Evolutionary conservation across 1,284 basidiomycete species (phyloP).

Genomic region (Boletus mariae): DNA sequence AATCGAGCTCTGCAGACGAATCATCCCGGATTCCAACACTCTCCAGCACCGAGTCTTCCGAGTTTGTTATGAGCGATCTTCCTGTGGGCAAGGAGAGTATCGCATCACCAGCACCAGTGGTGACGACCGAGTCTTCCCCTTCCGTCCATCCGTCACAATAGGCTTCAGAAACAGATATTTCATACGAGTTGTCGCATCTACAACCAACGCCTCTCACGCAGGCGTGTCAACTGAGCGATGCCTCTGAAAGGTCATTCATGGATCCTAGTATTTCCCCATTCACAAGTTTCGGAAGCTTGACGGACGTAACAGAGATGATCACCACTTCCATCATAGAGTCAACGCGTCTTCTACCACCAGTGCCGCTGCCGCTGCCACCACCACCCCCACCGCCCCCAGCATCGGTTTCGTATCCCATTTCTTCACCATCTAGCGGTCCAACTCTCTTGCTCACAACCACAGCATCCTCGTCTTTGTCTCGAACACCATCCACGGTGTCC

Average conservation of each 20-base stretch:
- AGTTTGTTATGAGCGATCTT: conserved; percentile 23
- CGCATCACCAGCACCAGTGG: conserved; percentile 19
- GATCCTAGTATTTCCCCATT: conserved; percentile 45
- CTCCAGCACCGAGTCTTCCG: conserved; percentile 30
- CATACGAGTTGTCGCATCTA: too few species aligned
- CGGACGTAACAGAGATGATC: conserved; percentile 37
- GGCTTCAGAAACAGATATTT: too few species aligned
- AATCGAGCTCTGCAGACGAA: conserved; percentile 26
- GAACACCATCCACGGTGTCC: conserved; percentile 35
- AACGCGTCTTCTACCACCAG: conserved; percentile 2
- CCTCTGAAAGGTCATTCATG: conserved; percentile 57
- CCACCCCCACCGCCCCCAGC: conserved; percentile 1
- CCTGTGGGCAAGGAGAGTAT: conserved; percentile 28
- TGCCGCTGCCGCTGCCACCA: conserved; percentile 2
- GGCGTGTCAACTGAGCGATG: conserved; percentile 44
- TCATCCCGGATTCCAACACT: conserved; percentile 11
- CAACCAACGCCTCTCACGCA: too few species aligned
- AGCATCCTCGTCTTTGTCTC: conserved; percentile 38
- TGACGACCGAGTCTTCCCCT: neutral
- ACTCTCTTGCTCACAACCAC: conserved; percentile 25
- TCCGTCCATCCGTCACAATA: too few species aligned
- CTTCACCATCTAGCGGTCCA: conserved; percentile 30
- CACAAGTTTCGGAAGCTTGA: conserved; percentile 32
- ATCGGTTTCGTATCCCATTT: conserved; percentile 10
- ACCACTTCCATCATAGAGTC: conserved; percentile 23